A percentile compares a stretch with the other conserved stretches of the same genome.
These are phyloP conservation scores for Trametes coccinea DNA, from an alignment of 768 basidiomycete species.

Conservation along the genomic window DNA sequence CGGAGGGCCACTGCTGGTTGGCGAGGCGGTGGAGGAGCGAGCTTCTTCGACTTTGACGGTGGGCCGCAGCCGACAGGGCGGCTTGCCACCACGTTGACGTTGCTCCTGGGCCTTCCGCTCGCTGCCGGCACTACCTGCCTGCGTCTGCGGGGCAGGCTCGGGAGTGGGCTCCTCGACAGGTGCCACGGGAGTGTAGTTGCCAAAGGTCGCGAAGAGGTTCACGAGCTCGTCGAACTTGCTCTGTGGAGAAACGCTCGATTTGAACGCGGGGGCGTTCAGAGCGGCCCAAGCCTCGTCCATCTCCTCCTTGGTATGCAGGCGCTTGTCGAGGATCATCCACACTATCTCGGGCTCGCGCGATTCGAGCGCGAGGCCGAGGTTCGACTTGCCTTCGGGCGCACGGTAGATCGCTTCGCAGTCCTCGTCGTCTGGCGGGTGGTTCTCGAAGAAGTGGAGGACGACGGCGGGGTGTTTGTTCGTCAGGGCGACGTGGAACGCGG, in stretches of 20 bases:
- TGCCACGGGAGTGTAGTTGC: constrained; percentile 38
- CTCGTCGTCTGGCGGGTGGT: constrained; percentile 53
- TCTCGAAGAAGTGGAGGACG: constrained; percentile 60
- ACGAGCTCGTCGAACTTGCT: constrained; percentile 49
- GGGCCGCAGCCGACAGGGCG: neutral
- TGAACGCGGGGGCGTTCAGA: constrained; percentile 35
- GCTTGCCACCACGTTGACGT: constrained; percentile 4
- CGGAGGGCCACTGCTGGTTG: neutral
- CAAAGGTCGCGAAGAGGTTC: constrained; percentile 52
- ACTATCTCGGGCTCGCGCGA: constrained; percentile 65
- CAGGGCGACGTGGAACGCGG: constrained; percentile 69
- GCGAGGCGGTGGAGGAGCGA: constrained; percentile 4
- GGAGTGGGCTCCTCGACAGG: constrained; percentile 37
- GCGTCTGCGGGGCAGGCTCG: constrained; percentile 13
- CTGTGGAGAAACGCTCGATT: constrained; percentile 16
- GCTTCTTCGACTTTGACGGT: constrained; percentile 6
- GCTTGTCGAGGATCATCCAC: constrained; percentile 61
- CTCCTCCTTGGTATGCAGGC: constrained; percentile 50
- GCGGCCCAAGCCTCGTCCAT: constrained; percentile 53
- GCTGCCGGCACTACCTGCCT: neutral
- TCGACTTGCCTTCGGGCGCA: constrained; percentile 40
- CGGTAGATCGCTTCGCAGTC: constrained; percentile 54
- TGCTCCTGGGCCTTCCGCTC: neutral
- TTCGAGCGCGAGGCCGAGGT: constrained; percentile 58
- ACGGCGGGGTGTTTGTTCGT: constrained; percentile 52